Conservation (phyloP, 768 basidiomycete genomes). For the Amanita subjunquillea region DNA sequence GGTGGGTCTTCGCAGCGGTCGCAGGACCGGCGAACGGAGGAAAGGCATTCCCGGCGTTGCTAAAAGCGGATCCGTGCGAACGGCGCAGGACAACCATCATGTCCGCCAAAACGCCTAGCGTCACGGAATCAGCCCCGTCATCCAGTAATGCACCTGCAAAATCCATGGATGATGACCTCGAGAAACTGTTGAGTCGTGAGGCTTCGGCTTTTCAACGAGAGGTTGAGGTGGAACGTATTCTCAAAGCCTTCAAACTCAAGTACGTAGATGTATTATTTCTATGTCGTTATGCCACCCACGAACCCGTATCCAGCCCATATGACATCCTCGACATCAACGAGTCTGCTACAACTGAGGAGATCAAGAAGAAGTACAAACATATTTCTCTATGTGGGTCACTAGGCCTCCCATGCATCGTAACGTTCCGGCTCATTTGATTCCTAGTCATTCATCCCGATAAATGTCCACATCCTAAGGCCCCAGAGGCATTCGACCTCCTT, state of each 20-base stretch:
- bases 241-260: constrained; percentile 96
- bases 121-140: constrained; percentile 9
- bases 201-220: constrained; percentile 82
- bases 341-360: constrained; percentile 61
- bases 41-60: not conserved
- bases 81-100: not conserved
- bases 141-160: constrained; percentile 1
- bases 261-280: constrained; percentile 24
- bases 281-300: not conserved
- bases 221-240: constrained; percentile 82
- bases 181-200: constrained; percentile 69
- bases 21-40: not conserved
- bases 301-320: constrained; percentile 56
- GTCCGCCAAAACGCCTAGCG: constrained; percentile 4
- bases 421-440: not conserved
- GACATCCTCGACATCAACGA: constrained; percentile 82
- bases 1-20: not conserved
- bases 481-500: constrained; percentile 87
- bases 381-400: constrained; percentile 65
- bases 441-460: constrained; percentile 99
- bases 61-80: not conserved
- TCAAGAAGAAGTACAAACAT: constrained; percentile 85
- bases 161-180: constrained; percentile 48
- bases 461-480: constrained; percentile 75
- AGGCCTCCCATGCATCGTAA: not conserved